Percentiles rank a stretch among this genome's conserved stretches.
These are phyloP conservation scores for Pythium rhizo-oryzae DNA, from an alignment of 352 stramenopile genomes.

Conservation along the genomic window DNA sequence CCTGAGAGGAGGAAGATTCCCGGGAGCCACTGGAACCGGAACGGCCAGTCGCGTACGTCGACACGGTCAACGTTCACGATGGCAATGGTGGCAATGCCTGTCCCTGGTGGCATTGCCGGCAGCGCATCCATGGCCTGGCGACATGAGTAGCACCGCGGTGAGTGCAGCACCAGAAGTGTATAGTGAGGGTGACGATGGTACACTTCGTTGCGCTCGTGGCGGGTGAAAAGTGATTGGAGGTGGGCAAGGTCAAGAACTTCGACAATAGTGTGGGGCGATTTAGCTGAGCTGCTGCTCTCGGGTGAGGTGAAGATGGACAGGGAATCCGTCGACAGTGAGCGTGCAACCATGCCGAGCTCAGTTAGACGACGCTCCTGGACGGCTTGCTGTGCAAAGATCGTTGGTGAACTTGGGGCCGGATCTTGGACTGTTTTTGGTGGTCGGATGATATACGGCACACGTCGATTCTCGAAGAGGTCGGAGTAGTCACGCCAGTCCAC, in stretches of 20 bases:
- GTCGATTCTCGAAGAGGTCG: constrained; percentile 16
- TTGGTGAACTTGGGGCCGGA: neutral
- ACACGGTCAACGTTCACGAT: constrained; percentile 22
- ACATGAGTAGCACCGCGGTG: constrained; percentile 18
- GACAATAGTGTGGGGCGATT: too few species aligned
- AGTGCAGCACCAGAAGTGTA: constrained; percentile 25
- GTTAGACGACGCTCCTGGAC: neutral
- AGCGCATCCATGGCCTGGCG: constrained; percentile 23
- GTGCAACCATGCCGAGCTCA: neutral
- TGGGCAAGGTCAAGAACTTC: neutral
- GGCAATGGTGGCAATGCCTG: neutral
- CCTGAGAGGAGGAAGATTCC: constrained; percentile 21
- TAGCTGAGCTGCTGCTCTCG: neutral
- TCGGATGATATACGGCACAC: neutral
- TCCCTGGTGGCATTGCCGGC: neutral
- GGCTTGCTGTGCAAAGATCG: neutral
- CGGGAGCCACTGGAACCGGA: constrained; percentile 23
- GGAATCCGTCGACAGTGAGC: neutral
- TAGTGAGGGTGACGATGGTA: neutral
- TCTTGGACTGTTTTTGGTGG: neutral
- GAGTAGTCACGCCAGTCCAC: constrained; percentile 28
- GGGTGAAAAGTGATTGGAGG: neutral
- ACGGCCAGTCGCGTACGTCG: constrained; percentile 22
- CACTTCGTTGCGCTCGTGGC: neutral
- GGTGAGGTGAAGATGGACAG: constrained; percentile 8